Evolutionary conservation across 108 stramenopile genomes (phyloP).

Genomic region (Ochromonas danica): DNA sequence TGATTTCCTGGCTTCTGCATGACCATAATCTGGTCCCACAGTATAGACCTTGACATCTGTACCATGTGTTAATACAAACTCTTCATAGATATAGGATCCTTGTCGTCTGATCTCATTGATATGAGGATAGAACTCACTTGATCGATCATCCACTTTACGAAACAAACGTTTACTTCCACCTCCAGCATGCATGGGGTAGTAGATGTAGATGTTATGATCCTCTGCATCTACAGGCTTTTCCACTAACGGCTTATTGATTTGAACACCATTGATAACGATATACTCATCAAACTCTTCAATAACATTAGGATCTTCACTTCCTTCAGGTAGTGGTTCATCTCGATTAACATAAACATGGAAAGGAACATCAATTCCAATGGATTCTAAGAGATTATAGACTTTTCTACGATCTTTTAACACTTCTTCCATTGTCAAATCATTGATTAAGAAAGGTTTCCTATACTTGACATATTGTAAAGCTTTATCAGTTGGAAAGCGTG

Average conservation of each 20-base stretch:
- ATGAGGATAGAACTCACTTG: constrained; percentile 84
- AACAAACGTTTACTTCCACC: constrained; percentile 78
- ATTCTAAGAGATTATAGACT: constrained; percentile 85
- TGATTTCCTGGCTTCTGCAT: constrained; percentile 94
- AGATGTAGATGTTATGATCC: constrained; percentile 96
- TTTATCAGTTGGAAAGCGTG: constrained; percentile 86
- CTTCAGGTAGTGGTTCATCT: constrained; percentile 72
- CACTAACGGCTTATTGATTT: constrained; percentile 94
- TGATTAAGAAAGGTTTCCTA: constrained; percentile 80
- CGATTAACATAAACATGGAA: constrained; percentile 76
- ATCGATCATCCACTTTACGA: constrained; percentile 45
- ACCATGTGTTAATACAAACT: constrained; percentile 94
- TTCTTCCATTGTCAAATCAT: constrained; percentile 83
- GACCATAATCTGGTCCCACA: constrained; percentile 95
- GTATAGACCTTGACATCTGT: constrained; percentile 99
- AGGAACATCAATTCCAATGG: constrained; percentile 86
- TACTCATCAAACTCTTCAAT: constrained; percentile 46
- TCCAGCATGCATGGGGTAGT: constrained; percentile 90
- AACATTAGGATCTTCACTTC: constrained; percentile 49
- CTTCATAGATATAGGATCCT: constrained; percentile 88
- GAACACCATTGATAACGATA: constrained; percentile 66
- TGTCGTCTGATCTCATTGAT: constrained; percentile 85
- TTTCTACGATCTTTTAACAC: constrained; percentile 78
- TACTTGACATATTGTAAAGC: constrained; percentile 82
- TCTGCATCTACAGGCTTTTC: constrained; percentile 99